Evolutionary conservation across 208 protist genomes (phyloP).

Genomic region (Trypanosoma grayi): DNA sequence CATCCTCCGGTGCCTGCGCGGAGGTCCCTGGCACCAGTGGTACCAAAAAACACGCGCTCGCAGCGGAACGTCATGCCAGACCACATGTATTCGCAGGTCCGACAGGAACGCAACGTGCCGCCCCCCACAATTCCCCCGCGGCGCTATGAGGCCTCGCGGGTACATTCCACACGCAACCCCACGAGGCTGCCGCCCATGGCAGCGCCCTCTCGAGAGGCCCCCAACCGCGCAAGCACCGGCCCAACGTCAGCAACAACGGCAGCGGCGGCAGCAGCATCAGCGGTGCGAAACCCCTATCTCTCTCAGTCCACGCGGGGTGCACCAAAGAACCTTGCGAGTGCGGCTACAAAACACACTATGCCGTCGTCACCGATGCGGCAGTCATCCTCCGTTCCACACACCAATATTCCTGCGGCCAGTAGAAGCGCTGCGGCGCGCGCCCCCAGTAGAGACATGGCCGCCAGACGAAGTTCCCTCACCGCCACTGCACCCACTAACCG

Average conservation of each 20-base stretch:
- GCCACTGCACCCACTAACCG: background rate
- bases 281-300: background rate
- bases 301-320: background rate
- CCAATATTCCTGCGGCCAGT: background rate
- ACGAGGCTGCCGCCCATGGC: slow-evolving; percentile 6
- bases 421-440: background rate
- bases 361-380: background rate
- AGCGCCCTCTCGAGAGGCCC: background rate
- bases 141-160: background rate
- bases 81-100: background rate
- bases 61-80: background rate
- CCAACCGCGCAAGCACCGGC: background rate
- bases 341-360: no score
- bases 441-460: background rate
- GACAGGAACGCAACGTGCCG: background rate
- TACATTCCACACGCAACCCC: background rate
- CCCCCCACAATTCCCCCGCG: background rate
- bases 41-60: background rate
- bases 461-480: background rate
- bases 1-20: background rate
- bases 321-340: no score
- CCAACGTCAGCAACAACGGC: no score
- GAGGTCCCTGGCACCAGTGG: background rate
- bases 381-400: background rate
- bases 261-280: background rate